Evolutionary conservation across 352 stramenopile genomes (phyloP), one percentile per base, ranked within the genome.

Genomic region (Pythium biforme): DNA sequence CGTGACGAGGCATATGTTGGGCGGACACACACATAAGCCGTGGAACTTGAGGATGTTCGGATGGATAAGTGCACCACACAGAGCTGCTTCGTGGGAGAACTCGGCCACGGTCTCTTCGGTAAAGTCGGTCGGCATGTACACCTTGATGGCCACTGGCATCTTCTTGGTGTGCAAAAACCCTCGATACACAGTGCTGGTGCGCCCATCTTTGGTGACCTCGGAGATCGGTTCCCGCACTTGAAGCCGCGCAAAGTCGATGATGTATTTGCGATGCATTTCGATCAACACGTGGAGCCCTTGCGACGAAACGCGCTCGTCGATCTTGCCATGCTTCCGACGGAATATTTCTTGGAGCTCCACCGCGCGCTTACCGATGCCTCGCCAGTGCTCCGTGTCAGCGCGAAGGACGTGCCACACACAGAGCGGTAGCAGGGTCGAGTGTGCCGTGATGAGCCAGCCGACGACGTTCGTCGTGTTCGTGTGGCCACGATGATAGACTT

Each of bases 231-330:
- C 64, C 20, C 72, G 53, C 4, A 90, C 29, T 29, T 88, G 48
- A 6, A 93, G 55, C 46, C 83, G 70, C 3, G 76, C 76, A 62
- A 91, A 93, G 62, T 93, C 81, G n/a, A 93, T 82, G 40, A 89
- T 81, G 23, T 83, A 76, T 19, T 69, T 56, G 10, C 74, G 47
- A 5, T 70, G 46, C 33, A 88, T 56, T 31, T 81, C 63, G 7
- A 88, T 55, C 41, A 74, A 34, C 73, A 75, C 52, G 77, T 72
- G 20, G 72, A 71, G 68, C 9, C 81, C 71, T 31, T 75, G 57
- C 2, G 69, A 68, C 2, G 76, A 83, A 45, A 75, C 62, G 10
- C 67, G 63, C 54, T 82, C 70, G 40, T 73, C 66, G 25, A 80
- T 58, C 23, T 69, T 68, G 22, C 25, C 47, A 73, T 54, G 53